Percentiles rank a stretch among this genome's conserved stretches.
Conservation (phyloP, 495 filamentous ascomycete genomes). For the Penicillium macrosclerotiorum region DNA sequence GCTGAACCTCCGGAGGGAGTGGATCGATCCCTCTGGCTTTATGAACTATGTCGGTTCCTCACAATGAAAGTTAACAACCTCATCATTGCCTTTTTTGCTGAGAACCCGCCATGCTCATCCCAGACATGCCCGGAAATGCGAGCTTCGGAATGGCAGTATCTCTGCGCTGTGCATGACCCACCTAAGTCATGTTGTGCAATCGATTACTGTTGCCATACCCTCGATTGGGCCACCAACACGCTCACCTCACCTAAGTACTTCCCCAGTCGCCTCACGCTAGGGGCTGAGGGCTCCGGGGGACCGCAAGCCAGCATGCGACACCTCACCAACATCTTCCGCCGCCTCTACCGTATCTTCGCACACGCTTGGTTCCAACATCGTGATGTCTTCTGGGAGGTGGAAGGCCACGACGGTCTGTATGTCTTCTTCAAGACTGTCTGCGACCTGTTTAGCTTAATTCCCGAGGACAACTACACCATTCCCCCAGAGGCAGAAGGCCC, state of each 20-base stretch:
- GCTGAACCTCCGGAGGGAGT: conserved; percentile 75
- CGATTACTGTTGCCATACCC: conserved; percentile 97
- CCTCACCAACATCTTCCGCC: conserved; percentile 88
- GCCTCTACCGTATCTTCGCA: conserved; percentile 94
- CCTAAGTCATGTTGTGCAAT: conserved; percentile 96
- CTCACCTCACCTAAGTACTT: conserved; percentile 90
- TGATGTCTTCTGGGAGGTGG: conserved; percentile 94
- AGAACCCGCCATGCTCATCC: conserved; percentile 80
- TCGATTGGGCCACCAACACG: conserved; percentile 93
- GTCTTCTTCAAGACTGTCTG: conserved; percentile 96
- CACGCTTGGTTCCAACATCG: conserved; percentile 99
- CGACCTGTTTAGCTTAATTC: conserved; percentile 83
- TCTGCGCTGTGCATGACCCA: conserved; percentile 94
- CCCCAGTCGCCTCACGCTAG: conserved; percentile 78
- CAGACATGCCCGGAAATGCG: conserved; percentile 96
- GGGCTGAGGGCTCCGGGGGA: conserved; percentile 60
- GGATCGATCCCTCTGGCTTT: conserved; percentile 88
- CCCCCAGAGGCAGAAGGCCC: conserved; percentile 88
- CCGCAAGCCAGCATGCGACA: conserved; percentile 67
- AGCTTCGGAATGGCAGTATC: conserved; percentile 96
- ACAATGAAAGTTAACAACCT: conserved; percentile 89
- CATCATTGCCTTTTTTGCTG: conserved; percentile 87
- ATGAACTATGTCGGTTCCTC: conserved; percentile 93
- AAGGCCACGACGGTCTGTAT: conserved; percentile 82
- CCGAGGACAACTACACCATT: conserved; percentile 91